Percentiles rank a stretch among this genome's conserved stretches.
These are phyloP conservation scores for Blastocystis sp. DNA, from an alignment of 352 stramenopile genomes.

Conservation along the genomic window DNA sequence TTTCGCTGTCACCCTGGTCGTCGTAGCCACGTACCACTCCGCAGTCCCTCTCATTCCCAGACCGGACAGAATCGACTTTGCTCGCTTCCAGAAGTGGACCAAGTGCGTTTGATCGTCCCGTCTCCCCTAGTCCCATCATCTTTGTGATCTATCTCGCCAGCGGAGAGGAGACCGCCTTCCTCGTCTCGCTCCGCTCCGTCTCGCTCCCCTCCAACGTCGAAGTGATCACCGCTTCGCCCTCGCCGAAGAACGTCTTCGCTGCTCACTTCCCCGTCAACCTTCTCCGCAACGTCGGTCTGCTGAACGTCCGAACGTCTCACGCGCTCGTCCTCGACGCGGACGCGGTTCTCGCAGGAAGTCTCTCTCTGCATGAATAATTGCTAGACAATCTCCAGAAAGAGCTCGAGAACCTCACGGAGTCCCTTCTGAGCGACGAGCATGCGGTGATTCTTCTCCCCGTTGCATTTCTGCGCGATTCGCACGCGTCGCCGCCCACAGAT, in stretches of 20 bases:
- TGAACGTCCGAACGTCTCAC: background rate
- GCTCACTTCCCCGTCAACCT: background rate
- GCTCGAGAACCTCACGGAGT: background rate
- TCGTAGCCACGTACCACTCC: background rate
- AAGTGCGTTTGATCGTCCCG: background rate
- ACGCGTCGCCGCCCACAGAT: too few species aligned
- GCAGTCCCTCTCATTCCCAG: background rate
- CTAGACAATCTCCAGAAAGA: background rate
- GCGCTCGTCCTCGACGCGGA: background rate
- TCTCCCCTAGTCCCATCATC: background rate
- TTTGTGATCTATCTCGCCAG: background rate
- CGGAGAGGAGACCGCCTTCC: background rate
- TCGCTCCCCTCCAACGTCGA: background rate
- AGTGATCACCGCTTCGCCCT: background rate
- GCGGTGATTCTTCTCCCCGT: background rate
- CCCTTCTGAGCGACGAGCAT: background rate
- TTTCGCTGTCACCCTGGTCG: background rate
- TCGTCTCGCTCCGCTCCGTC: background rate
- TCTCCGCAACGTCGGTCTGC: constrained; percentile 19
- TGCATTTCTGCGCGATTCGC: too few species aligned
- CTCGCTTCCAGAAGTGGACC: background rate
- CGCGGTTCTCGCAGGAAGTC: background rate
- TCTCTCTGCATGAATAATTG: too few species aligned
- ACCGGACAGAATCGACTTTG: background rate
- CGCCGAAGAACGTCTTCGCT: background rate